Percentiles rank a stretch among this genome's conserved stretches.
phyloP scores from a whole-genome alignment of 2,329 filamentous ascomycete genomes.

The Ophiostoma ulmi region DNA sequence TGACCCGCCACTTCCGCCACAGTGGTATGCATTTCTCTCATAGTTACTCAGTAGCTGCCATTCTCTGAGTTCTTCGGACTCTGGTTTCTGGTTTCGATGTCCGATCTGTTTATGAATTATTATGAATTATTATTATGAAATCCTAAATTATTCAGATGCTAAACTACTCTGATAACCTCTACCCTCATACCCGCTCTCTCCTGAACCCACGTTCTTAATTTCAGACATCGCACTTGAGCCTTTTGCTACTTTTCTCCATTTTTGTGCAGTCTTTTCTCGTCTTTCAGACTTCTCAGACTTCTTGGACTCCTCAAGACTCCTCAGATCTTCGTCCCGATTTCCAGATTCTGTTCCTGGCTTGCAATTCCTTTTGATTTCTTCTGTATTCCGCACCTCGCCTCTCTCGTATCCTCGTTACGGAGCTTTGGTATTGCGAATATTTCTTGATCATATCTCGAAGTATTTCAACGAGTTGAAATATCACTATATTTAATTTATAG shows the following conservation, averaged over 20 bases:
- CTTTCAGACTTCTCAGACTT: neutral
- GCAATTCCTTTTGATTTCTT: neutral
- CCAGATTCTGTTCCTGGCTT: neutral
- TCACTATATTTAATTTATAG: neutral
- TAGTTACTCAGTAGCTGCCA: neutral
- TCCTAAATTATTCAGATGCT: neutral
- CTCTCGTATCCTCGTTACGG: neutral
- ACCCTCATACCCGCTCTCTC: slow-evolving; percentile 11
- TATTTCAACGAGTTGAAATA: neutral
- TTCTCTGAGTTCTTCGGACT: neutral
- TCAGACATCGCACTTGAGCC: slow-evolving; percentile 1
- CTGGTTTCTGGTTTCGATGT: neutral
- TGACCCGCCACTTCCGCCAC: slow-evolving; percentile 8
- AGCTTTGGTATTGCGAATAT: neutral
- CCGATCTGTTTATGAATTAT: neutral
- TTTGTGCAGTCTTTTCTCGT: neutral
- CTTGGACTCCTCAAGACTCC: neutral
- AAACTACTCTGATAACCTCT: neutral
- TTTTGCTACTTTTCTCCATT: slow-evolving; percentile 16
- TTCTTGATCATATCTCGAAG: neutral
- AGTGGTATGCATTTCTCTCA: neutral
- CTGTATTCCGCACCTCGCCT: neutral
- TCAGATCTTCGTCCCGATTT: neutral
- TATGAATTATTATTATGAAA: neutral
- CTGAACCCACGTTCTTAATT: slow-evolving; percentile 15